A percentile compares a stretch with the other conserved stretches of the same genome.
Evolutionary conservation across 225 moss, liverwort and hornwort species (phyloP).

Genomic region (Bryoerythrophyllum caledonicum): DNA sequence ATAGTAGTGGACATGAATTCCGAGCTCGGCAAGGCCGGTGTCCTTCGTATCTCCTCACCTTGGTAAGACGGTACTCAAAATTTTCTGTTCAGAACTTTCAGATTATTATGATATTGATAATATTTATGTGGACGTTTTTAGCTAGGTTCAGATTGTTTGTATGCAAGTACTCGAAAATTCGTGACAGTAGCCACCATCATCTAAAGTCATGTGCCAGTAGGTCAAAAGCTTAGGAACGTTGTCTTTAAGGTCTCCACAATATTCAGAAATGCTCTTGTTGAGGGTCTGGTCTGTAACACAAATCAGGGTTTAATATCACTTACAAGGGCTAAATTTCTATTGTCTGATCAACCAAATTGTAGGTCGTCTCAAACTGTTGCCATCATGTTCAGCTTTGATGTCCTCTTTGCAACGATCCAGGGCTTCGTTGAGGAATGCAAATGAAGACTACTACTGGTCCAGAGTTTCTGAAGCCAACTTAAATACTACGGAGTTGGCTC

Average conservation of each 20-base stretch:
- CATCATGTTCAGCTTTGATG: neutral
- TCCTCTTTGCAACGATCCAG: neutral
- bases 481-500: too few species aligned
- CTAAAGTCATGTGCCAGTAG: neutral
- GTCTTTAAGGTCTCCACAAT: neutral
- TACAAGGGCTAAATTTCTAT: neutral
- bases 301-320: neutral
- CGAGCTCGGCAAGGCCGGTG: slow-evolving; percentile 1
- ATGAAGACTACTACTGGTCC: neutral
- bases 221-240: neutral
- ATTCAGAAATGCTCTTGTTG: neutral
- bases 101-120: neutral
- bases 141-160: neutral
- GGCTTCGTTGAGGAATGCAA: neutral
- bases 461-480: neutral
- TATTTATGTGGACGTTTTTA: neutral
- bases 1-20: slow-evolving; percentile 16
- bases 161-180: neutral
- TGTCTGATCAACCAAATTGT: neutral
- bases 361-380: neutral
- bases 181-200: neutral
- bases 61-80: neutral
- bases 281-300: neutral
- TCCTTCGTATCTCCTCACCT: slow-evolving; percentile 28
- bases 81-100: neutral